Percentiles rank a stretch among this genome's conserved stretches.
Conservation (phyloP, 805 yeast species). For the Ogataea saltuana region DNA sequence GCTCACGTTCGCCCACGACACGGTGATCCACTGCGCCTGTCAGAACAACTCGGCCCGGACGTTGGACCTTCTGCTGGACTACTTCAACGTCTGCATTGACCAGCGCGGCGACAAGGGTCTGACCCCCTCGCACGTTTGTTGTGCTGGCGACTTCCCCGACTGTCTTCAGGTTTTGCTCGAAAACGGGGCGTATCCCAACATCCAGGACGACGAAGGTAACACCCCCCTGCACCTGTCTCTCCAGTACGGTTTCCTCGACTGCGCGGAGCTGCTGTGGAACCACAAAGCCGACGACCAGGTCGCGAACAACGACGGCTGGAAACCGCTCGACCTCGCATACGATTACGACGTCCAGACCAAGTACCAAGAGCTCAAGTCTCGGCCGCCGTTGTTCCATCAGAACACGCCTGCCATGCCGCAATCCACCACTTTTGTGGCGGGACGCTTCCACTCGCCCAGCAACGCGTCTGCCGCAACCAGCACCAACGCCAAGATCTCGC, state of each 20-base stretch:
- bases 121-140: slow-evolving; percentile 72
- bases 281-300: slow-evolving; percentile 50
- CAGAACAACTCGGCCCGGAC: slow-evolving; percentile 57
- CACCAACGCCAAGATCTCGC: slow-evolving; percentile 11
- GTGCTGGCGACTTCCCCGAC: slow-evolving; percentile 57
- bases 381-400: slow-evolving; percentile 27
- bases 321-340: slow-evolving; percentile 59
- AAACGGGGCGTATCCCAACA: slow-evolving; percentile 74
- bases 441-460: slow-evolving; percentile 10
- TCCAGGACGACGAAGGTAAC: slow-evolving; percentile 72
- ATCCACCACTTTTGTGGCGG: too few species aligned
- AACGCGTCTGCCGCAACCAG: slow-evolving; percentile 4
- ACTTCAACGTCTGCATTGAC: slow-evolving; percentile 53
- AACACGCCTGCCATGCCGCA: slow-evolving; percentile 23
- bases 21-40: slow-evolving; percentile 73
- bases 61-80: slow-evolving; percentile 68
- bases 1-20: slow-evolving; percentile 54
- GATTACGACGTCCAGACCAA: slow-evolving; percentile 51
- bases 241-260: slow-evolving; percentile 62
- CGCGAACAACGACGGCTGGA: slow-evolving; percentile 62
- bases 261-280: slow-evolving; percentile 52
- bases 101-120: slow-evolving; percentile 46
- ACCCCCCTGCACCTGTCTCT: slow-evolving; percentile 85
- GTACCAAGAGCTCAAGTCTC: slow-evolving; percentile 35
- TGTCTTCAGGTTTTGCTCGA: slow-evolving; percentile 66